Evolutionary conservation across 2,329 filamentous ascomycete genomes (phyloP).

Genomic region (Chaetomium olivaceum): DNA sequence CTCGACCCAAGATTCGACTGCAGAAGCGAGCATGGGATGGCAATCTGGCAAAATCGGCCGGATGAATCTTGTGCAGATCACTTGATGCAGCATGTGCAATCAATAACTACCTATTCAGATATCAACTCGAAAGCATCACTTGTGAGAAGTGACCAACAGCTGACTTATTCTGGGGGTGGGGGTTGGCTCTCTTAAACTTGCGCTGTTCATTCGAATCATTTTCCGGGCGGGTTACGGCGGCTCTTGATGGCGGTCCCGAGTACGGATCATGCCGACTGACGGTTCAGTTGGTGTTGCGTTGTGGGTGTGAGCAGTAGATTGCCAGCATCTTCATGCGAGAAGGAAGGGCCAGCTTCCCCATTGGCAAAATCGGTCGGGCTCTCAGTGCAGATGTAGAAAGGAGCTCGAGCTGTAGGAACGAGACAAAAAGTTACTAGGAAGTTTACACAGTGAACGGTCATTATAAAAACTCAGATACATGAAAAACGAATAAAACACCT

Average conservation of each 20-base stretch:
- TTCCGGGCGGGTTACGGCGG: neutral
- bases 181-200: neutral
- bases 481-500: too few relatives aligned
- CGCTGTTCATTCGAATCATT: neutral
- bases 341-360: neutral
- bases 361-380: too few relatives aligned
- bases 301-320: neutral
- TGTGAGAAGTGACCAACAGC: neutral
- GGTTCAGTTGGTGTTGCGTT: neutral
- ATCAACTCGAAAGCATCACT: neutral
- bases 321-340: neutral
- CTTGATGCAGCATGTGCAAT: slow-evolving; percentile 34
- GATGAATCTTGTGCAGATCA: slow-evolving; percentile 37
- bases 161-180: neutral
- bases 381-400: too few relatives aligned
- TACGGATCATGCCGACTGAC: neutral
- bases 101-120: neutral
- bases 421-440: too few relatives aligned
- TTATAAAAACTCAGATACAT: too few relatives aligned
- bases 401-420: too few relatives aligned
- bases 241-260: neutral
- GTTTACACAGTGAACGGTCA: too few relatives aligned
- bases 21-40: slow-evolving; percentile 26
- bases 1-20: slow-evolving; percentile 26
- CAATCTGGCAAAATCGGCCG: slow-evolving; percentile 39